Evolutionary conservation across 768 basidiomycete species (phyloP), one percentile per base, ranked within the genome.

Genomic region (Suillus subalutaceus): DNA sequence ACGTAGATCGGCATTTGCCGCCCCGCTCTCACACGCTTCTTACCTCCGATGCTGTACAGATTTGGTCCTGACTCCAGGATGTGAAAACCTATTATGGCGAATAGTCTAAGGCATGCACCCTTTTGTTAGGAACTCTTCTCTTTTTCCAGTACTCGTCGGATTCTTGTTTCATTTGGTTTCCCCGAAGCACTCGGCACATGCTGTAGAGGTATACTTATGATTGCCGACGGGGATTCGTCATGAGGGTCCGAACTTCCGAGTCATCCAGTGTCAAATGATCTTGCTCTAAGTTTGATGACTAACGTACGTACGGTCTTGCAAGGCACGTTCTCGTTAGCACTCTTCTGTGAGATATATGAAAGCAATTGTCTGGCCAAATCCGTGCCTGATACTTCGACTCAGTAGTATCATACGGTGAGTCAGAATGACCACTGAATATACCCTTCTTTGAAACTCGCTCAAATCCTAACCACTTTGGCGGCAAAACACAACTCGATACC

Each of bases 1-100:
- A 44, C 65, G 66, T 65, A 65, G 16, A 65, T 15, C 66, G 66
- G 66, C 8, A 8, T 56, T 65, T 60, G 58, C 64, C 66, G 55
- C 64, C 41, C 55, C 35, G 35, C 20, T 55, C 20, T 56, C 53
- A 20, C 61, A 23, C 37, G 15, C 23, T 46, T 63, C 40, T 44
- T 41, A 48, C 41, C 46, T 48, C 61, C 59, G 59, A 60, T 60
- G 40, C 59, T 60, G 59, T 60, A 30, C 58, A 40, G 57, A 40
- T 53, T 16, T 37, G 7, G 26, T 50, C 4, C 35, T 6, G 6
- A 26, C 26, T 26, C 26, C 26, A 26, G 26, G 32, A 32, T 32
- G 32, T 32, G 32, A 15, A 23, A 5, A 2, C 50, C 23, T 23
- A 26, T 52, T 26, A 15, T 30, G 26, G 52, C 7, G 26, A 53